phyloP scores from a whole-genome alignment of 257 asterid genomes.

The Penstemon barbatus region DNA sequence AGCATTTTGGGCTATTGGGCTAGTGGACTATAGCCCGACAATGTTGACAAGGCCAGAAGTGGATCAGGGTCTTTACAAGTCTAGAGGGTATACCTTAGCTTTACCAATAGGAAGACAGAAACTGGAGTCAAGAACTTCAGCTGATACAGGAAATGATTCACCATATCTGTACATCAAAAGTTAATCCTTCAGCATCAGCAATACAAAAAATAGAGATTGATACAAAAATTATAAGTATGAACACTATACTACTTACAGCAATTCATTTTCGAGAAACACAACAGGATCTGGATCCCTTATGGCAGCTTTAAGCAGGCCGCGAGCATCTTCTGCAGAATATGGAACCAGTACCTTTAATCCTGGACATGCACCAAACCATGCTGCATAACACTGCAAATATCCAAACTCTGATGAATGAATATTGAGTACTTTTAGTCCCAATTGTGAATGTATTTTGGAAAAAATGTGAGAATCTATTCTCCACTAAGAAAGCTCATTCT shows the following conservation, averaged over 20 bases:
- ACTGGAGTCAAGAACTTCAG: slow-evolving; percentile 77
- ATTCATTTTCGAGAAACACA: slow-evolving; percentile 84
- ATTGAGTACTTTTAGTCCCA: too few species aligned
- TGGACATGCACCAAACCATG: slow-evolving; percentile 80
- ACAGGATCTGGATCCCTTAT: slow-evolving; percentile 96
- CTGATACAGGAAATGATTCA: slow-evolving; percentile 78
- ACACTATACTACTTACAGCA: slow-evolving; percentile 52
- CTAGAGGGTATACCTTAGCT: slow-evolving; percentile 61
- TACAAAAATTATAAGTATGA: slow-evolving; percentile 10
- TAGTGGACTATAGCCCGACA: too few species aligned
- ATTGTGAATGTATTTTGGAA: too few species aligned
- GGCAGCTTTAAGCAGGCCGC: slow-evolving; percentile 92
- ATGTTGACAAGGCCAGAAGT: too few species aligned
- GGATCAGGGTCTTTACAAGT: too few species aligned
- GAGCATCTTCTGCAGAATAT: slow-evolving; percentile 92
- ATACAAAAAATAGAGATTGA: slow-evolving; percentile 6
- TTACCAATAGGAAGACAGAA: slow-evolving; percentile 87
- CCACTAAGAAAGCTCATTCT: too few species aligned
- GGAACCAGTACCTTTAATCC: slow-evolving; percentile 86
- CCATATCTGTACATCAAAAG: slow-evolving; percentile 61
- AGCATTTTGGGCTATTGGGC: too few species aligned
- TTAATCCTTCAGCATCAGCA: slow-evolving; percentile 9
- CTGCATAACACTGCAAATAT: slow-evolving; percentile 78
- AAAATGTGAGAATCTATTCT: too few species aligned
- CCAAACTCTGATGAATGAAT: not conserved